These are phyloP conservation scores for Seminavis robusta DNA, from an alignment of 108 stramenopile species.

Conservation along the genomic window DNA sequence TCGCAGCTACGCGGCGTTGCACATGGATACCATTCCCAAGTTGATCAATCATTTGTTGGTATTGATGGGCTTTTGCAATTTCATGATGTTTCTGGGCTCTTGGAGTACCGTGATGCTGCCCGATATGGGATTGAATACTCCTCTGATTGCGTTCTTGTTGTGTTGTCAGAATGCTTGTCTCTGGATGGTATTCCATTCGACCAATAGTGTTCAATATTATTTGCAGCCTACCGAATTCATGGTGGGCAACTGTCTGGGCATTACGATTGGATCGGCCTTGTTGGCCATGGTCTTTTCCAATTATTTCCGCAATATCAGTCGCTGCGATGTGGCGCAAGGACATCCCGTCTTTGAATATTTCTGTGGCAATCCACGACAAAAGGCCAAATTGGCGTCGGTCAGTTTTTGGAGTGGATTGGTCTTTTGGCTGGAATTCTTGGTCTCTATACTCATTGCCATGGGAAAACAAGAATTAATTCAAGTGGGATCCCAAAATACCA, in stretches of 20 bases:
- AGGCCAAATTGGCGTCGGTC: constrained; percentile 9
- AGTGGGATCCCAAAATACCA: too few species aligned
- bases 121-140: constrained; percentile 12
- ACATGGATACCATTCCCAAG: constrained; percentile 34
- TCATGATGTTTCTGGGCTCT: constrained; percentile 28
- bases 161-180: constrained; percentile 11
- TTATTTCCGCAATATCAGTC: constrained; percentile 3
- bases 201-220: too few species aligned
- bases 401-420: constrained; percentile 40
- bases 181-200: constrained; percentile 12
- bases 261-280: constrained; percentile 28
- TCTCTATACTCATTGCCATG: constrained; percentile 13
- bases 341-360: constrained; percentile 16
- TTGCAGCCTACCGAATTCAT: constrained; percentile 41
- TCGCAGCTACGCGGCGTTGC: constrained; percentile 11
- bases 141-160: constrained; percentile 15
- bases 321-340: constrained; percentile 1
- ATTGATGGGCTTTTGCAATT: constrained; percentile 22
- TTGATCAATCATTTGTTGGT: constrained; percentile 27
- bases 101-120: constrained; percentile 17
- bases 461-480: constrained; percentile 22
- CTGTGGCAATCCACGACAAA: constrained; percentile 3
- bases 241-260: constrained; percentile 35
- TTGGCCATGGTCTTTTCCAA: constrained; percentile 17
- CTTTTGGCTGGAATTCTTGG: constrained; percentile 30